These are phyloP conservation scores for Malus asiatica DNA, from an alignment of 306 rosid species.

Conservation along the genomic window DNA sequence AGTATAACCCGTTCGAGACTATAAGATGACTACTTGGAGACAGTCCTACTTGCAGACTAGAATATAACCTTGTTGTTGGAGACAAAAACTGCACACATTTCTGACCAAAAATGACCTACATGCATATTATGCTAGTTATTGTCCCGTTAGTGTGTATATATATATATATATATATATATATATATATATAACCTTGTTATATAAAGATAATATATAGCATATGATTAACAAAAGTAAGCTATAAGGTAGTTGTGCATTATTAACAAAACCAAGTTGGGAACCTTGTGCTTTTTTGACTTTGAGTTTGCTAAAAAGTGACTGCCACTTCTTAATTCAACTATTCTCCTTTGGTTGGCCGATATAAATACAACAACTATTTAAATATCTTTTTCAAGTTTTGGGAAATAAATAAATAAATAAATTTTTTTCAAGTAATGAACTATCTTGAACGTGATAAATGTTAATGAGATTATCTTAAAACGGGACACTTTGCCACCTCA, in stretches of 20 bases:
- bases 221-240: neutral
- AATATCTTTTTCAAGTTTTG: neutral
- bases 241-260: neutral
- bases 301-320: neutral
- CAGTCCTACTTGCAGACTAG: neutral
- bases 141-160: too few species aligned
- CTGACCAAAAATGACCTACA: too few species aligned
- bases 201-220: too few species aligned
- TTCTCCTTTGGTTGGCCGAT: conserved; percentile 1
- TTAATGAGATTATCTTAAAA: too few species aligned
- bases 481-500: too few species aligned
- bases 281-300: neutral
- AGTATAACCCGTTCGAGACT: neutral
- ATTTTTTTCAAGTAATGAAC: neutral
- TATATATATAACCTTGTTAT: too few species aligned
- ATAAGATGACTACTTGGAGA: neutral
- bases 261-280: neutral
- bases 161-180: too few species aligned
- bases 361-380: neutral
- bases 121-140: too few species aligned
- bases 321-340: neutral
- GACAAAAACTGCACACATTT: too few species aligned
- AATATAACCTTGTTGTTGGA: too few species aligned
- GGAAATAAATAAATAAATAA: too few species aligned
- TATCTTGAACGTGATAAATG: neutral